Evolutionary conservation across 2,329 filamentous ascomycete species (phyloP), one percentile per base, ranked within the genome.

Genomic region (Stagonosporopsis rhizophila): DNA sequence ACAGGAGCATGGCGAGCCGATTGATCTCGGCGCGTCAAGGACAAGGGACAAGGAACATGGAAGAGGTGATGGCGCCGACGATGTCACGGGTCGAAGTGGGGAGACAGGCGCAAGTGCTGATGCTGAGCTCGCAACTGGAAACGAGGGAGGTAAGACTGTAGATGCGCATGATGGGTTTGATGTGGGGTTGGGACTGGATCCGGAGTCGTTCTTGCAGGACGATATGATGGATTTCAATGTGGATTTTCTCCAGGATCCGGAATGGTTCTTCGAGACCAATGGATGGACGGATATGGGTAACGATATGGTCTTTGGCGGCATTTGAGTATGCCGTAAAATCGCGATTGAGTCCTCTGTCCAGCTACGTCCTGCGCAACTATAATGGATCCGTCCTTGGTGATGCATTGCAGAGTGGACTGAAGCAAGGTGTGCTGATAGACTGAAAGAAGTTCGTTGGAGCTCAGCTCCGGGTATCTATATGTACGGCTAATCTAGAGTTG

Each of bases 1-100:
- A 7, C 59, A 62, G 11, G 68, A 70, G 44, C 48, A 65, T 28
- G 61, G 64, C 17, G 58, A 60, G n/a, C 52, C 64, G 3, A 68
- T 71, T 23, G 62, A 69, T 38, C 48, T 68, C 15, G 44, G 39
- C 34, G 42, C 34, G 11, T 44, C 52, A 5, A 32, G 23, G 20
- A 4, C 19, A 6, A 17, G 41, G 41, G 35, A 51, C 0, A 57
- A 32, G 34, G 55, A 61, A 2, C 59, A 64, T 25, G 57, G 53
- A 6, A 39, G 66, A 17, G 61, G 61, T 11, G 65, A 48, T 2
- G 51, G 44, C 7, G 44, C 51, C 14, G 44, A 54, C 11, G 44
- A 54, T 25, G 44, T 54, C 12, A 54, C 51, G 2, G 51, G 51
- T 4, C 30, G 35, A 9, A 8, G 23, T 6, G 1, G 44, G 6